Conservation (phyloP, 441 rosid genomes). For the Rhodomyrtus psidioides region DNA sequence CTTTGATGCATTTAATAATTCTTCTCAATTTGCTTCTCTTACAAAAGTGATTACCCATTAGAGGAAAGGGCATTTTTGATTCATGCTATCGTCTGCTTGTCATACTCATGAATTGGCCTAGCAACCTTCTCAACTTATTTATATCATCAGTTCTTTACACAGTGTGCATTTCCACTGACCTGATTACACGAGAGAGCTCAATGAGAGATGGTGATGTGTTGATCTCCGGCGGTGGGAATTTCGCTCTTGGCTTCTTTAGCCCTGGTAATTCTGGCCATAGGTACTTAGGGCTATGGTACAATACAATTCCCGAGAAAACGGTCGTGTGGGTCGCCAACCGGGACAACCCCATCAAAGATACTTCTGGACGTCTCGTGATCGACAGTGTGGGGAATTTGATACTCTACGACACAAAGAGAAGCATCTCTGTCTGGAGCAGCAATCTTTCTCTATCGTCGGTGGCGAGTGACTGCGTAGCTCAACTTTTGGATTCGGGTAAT, state of each 20-base stretch:
- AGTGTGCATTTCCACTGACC: not conserved
- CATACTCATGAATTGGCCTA: not conserved
- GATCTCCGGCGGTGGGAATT: not conserved
- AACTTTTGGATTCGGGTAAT: conserved; percentile 54
- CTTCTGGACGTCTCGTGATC: conserved; percentile 37
- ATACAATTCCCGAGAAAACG: conserved; percentile 23
- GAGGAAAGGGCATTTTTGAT: too few species aligned
- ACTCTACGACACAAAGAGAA: conserved; percentile 15
- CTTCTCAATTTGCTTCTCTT: too few species aligned
- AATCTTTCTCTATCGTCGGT: conserved; percentile 17
- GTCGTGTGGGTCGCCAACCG: conserved; percentile 71
- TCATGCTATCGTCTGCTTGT: not conserved
- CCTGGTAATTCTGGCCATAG: conserved; percentile 27
- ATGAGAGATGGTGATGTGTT: not conserved
- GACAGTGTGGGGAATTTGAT: conserved; percentile 34
- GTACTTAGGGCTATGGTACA: conserved; percentile 58
- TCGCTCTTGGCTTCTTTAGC: conserved; percentile 23
- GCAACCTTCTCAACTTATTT: not conserved
- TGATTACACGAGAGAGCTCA: not conserved
- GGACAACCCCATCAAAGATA: conserved; percentile 35
- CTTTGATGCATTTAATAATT: too few species aligned
- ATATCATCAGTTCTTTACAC: not conserved
- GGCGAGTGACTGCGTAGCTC: conserved; percentile 15
- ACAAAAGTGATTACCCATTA: too few species aligned
- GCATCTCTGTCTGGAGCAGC: conserved; percentile 45